These are phyloP conservation scores for Eimeria falciformis DNA, from an alignment of 169 alveolate species.

Conservation along the genomic window DNA sequence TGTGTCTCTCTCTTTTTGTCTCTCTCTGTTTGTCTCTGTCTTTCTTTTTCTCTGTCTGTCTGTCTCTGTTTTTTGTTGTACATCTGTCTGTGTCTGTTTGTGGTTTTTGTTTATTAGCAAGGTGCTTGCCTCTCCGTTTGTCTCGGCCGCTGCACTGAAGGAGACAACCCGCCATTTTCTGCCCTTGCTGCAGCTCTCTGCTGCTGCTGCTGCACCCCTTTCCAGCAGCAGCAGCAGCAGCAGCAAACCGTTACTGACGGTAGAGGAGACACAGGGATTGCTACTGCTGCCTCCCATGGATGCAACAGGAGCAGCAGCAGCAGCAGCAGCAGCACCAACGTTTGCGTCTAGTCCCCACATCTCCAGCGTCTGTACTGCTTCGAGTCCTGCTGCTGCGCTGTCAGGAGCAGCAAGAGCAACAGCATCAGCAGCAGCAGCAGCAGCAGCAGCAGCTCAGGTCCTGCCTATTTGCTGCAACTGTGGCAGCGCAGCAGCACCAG, in stretches of 20 bases:
- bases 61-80: no score
- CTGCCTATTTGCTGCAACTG: background rate
- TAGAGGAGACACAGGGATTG: background rate
- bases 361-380: background rate
- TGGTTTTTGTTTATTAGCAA: background rate
- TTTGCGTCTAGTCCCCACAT: background rate
- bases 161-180: background rate
- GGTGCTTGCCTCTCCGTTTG: background rate
- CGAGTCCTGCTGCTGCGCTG: background rate
- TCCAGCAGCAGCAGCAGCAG: slow-evolving; percentile 3
- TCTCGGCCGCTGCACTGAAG: background rate
- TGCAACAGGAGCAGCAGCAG: background rate
- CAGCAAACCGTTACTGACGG: background rate
- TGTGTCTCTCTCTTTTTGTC: no score
- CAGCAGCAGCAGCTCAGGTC: background rate
- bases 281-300: background rate
- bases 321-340: background rate
- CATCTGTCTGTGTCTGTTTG: background rate
- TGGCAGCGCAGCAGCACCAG: background rate
- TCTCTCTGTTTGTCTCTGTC: no score
- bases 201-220: background rate
- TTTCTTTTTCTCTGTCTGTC: no score
- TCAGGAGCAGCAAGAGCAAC: background rate
- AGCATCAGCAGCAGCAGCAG: slow-evolving; percentile 3
- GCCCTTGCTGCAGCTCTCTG: background rate